Conservation (phyloP, 257 asterid genomes). For the Solanum ossicruentum region DNA sequence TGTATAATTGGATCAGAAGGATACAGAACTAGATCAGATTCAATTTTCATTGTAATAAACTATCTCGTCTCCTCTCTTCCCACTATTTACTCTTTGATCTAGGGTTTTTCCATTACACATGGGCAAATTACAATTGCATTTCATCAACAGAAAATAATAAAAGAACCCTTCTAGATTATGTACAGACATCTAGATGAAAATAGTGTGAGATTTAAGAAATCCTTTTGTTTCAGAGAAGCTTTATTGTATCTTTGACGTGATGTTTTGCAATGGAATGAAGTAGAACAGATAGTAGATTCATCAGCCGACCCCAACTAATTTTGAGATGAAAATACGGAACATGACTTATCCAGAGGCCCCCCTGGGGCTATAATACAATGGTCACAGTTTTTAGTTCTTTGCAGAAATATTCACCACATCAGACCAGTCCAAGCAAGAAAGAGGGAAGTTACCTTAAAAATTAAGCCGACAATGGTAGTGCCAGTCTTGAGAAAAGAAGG, state of each 20-base stretch:
- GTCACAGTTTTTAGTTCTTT: neutral
- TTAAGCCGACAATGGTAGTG: slow-evolving; percentile 82
- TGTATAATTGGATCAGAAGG: neutral
- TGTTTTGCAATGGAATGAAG: neutral
- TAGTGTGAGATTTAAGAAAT: neutral
- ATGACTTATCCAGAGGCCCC: neutral
- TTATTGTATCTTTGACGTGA: neutral
- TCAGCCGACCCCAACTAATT: neutral
- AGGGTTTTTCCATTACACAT: neutral
- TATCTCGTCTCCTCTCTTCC: neutral
- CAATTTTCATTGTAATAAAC: neutral
- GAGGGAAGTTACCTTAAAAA: slow-evolving; percentile 41
- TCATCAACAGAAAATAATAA: neutral
- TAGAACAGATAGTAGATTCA: neutral
- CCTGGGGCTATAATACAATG: neutral
- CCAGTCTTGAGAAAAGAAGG: slow-evolving; percentile 85
- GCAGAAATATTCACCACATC: neutral
- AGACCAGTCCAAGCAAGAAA: neutral
- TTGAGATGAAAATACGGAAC: neutral
- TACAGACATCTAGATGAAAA: neutral
- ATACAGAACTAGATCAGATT: neutral
- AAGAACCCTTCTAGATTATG: neutral
- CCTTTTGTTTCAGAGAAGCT: neutral
- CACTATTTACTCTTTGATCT: neutral
- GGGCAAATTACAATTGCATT: neutral